Conservation (phyloP, 2,329 filamentous ascomycete species). For the Ascochyta fabae region DNA sequence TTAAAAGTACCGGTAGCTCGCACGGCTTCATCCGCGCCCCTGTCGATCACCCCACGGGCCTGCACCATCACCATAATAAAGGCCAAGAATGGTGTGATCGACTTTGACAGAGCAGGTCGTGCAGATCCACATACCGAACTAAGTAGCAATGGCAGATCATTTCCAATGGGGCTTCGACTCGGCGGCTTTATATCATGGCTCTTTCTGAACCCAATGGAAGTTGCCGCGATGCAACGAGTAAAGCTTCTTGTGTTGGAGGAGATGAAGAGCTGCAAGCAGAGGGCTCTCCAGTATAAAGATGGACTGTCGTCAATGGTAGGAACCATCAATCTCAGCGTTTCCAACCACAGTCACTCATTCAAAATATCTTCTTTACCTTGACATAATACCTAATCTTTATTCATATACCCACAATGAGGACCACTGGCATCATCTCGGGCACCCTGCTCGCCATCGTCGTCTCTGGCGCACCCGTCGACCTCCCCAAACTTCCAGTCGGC, state of each 20-base stretch:
- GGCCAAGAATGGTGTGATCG: not conserved
- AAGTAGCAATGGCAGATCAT: not conserved
- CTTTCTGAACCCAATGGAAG: not conserved
- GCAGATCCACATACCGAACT: slow-evolving; percentile 6
- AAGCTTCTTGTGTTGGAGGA: not conserved
- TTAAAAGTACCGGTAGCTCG: not conserved
- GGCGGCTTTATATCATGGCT: not conserved
- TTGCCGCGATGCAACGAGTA: slow-evolving; percentile 1
- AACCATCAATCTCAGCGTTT: slow-evolving; percentile 9
- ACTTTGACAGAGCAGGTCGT: not conserved
- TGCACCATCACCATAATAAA: slow-evolving; percentile 2
- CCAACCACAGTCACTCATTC: slow-evolving; percentile 16
- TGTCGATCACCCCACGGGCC: slow-evolving; percentile 13
- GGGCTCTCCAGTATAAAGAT: slow-evolving; percentile 9
- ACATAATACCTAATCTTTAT: slow-evolving; percentile 7
- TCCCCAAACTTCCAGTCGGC: not conserved
- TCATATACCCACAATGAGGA: slow-evolving; percentile 13
- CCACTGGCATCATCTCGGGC: slow-evolving; percentile 5
- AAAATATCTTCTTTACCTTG: not conserved
- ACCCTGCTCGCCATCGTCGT: slow-evolving; percentile 14
- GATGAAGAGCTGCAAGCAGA: slow-evolving; percentile 4
- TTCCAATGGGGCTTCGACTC: not conserved
- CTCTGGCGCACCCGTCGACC: slow-evolving; percentile 12
- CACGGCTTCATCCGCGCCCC: slow-evolving; percentile 12
- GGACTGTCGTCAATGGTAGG: not conserved